These are phyloP conservation scores for Pseudopediastrum boryanum DNA, from an alignment of 139 green algal genomes.

Conservation along the genomic window DNA sequence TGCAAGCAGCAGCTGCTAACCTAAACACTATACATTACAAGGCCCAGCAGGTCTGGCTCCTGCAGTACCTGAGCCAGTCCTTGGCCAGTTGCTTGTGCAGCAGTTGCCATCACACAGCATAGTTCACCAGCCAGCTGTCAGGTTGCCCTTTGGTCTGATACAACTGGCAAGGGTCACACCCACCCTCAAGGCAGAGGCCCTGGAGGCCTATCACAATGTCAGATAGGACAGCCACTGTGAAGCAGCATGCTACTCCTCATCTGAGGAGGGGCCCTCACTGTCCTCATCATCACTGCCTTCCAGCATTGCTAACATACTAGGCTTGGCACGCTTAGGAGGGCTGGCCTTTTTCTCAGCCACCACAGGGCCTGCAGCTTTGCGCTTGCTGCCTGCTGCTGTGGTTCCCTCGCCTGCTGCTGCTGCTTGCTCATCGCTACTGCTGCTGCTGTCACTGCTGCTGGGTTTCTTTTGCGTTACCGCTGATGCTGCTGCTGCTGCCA, in stretches of 20 bases:
- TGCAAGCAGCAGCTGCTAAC: no score
- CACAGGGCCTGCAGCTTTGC: not conserved
- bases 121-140: not conserved
- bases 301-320: constrained; percentile 47
- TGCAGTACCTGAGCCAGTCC: no score
- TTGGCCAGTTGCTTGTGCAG: no score
- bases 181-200: not conserved
- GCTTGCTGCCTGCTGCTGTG: constrained; percentile 8
- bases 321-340: constrained; percentile 7
- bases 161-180: not conserved
- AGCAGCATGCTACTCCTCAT: constrained; percentile 35
- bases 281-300: constrained; percentile 23
- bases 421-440: constrained; percentile 21
- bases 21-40: no score
- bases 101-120: not conserved
- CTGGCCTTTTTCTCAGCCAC: not conserved
- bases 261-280: not conserved
- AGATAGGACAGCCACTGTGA: no score
- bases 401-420: not conserved
- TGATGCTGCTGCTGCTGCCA: not conserved
- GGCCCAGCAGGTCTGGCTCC: no score
- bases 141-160: not conserved
- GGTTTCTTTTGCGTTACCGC: constrained; percentile 53
- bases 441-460: constrained; percentile 50
- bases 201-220: not conserved